Conservation (phyloP, 305 asterid species). For the Solanum hybrid region DNA sequence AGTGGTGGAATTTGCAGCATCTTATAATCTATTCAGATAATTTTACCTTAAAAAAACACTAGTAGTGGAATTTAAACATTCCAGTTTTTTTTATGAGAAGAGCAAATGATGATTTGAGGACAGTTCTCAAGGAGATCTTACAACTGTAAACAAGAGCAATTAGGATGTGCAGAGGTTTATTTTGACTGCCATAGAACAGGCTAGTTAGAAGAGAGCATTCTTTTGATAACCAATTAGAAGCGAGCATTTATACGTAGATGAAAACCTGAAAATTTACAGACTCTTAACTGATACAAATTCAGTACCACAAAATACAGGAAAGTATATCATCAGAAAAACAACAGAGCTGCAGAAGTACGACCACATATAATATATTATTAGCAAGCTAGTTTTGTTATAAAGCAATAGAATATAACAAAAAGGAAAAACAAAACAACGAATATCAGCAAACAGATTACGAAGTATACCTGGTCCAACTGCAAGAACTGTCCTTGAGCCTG, state of each 20-base stretch:
- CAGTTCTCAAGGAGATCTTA: neutral
- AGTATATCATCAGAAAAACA: neutral
- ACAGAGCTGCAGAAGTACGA: neutral
- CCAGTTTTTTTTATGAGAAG: neutral
- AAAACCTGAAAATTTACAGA: neutral
- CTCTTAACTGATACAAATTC: neutral
- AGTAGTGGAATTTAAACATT: neutral
- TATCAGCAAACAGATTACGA: neutral
- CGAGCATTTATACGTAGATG: neutral
- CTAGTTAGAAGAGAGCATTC: neutral
- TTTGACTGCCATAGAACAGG: neutral
- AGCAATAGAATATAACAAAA: neutral
- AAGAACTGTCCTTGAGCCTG: conserved; percentile 91
- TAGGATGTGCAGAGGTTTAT: neutral
- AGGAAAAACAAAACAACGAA: neutral
- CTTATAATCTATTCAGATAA: neutral
- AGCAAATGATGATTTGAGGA: neutral
- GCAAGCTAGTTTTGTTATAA: neutral
- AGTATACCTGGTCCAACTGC: conserved; percentile 89
- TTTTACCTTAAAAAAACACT: neutral
- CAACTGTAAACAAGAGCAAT: neutral
- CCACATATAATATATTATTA: neutral
- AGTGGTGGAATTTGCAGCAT: neutral
- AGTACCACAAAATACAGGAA: neutral
- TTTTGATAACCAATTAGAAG: neutral